phyloP scores from a whole-genome alignment of 106 monocot species.

The Xerophyta viscosa region DNA sequence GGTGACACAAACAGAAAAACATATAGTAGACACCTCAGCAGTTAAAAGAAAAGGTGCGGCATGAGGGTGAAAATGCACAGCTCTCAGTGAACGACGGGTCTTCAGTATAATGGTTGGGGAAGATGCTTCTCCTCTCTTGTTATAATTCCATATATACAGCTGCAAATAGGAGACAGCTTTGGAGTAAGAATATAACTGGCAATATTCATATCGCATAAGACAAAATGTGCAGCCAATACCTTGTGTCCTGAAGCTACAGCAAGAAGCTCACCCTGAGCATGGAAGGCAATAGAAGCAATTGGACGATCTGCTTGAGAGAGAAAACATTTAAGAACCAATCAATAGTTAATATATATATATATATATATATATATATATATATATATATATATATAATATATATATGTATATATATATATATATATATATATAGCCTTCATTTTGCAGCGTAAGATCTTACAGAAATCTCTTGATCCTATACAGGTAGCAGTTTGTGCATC shows the following conservation, averaged over 20 bases:
- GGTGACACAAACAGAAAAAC: no score
- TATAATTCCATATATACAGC: conserved; percentile 97
- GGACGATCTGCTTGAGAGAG: conserved; percentile 63
- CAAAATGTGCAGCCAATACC: conserved; percentile 44
- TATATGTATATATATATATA: no score
- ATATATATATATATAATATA: no score
- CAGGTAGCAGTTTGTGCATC: conserved; percentile 78
- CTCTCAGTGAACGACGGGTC: conserved; percentile 88
- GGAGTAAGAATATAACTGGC: neutral
- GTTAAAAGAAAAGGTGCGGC: conserved; percentile 81
- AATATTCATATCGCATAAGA: no score
- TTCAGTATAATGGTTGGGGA: conserved; percentile 70
- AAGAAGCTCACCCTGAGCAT: conserved; percentile 90
- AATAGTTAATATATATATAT: neutral
- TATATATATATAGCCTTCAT: no score
- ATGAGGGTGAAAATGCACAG: conserved; percentile 98
- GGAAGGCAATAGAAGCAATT: conserved; percentile 96
- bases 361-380: no score
- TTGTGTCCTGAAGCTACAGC: conserved; percentile 99
- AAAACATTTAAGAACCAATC: neutral
- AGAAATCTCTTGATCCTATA: conserved; percentile 75
- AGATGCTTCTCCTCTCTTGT: conserved; percentile 53
- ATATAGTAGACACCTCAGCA: conserved; percentile 56
- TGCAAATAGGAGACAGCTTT: conserved; percentile 11
- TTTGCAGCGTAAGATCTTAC: conserved; percentile 56